These are phyloP conservation scores for Zarea fungicola DNA, from an alignment of 2,329 filamentous ascomycete genomes.

Conservation along the genomic window DNA sequence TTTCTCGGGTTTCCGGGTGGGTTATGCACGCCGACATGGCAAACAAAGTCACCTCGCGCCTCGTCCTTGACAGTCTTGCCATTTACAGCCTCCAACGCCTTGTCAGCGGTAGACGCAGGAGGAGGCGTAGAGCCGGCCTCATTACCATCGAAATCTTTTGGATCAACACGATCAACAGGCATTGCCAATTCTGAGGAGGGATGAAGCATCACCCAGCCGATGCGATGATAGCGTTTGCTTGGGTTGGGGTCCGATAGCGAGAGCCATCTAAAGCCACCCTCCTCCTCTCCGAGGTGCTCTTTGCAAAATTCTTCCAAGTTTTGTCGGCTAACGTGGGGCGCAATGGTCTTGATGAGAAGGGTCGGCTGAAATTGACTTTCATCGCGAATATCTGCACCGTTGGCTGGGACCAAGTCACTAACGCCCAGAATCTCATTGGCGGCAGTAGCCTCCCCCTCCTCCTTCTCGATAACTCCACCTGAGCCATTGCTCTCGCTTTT, in stretches of 20 bases:
- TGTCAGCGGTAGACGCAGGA: slow-evolving; percentile 64
- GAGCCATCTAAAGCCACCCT: slow-evolving; percentile 92
- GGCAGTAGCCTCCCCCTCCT: slow-evolving; percentile 89
- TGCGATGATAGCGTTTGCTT: slow-evolving; percentile 92
- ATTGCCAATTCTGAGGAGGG: slow-evolving; percentile 63
- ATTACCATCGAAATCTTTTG: slow-evolving; percentile 62
- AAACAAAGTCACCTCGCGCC: slow-evolving; percentile 90
- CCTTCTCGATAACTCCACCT: slow-evolving; percentile 82
- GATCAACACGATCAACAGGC: slow-evolving; percentile 66
- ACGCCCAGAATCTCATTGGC: slow-evolving; percentile 90
- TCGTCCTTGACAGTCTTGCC: slow-evolving; percentile 96
- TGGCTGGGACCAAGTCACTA: slow-evolving; percentile 78
- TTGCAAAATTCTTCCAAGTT: slow-evolving; percentile 94
- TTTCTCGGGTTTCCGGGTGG: slow-evolving; percentile 81
- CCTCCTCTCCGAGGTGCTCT: slow-evolving; percentile 84
- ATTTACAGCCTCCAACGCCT: slow-evolving; percentile 89
- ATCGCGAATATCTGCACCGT: slow-evolving; percentile 81
- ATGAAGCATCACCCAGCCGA: slow-evolving; percentile 97
- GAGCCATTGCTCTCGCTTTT: slow-evolving; percentile 88
- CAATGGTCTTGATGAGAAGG: slow-evolving; percentile 94
- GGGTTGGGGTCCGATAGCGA: slow-evolving; percentile 96
- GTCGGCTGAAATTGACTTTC: slow-evolving; percentile 86
- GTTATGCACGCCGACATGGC: slow-evolving; percentile 93
- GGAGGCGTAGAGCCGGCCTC: slow-evolving; percentile 50
- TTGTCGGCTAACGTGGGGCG: slow-evolving; percentile 87